Base-by-base conservation (phyloP, 345 rosid species). In the Iberis pinnata region DNA sequence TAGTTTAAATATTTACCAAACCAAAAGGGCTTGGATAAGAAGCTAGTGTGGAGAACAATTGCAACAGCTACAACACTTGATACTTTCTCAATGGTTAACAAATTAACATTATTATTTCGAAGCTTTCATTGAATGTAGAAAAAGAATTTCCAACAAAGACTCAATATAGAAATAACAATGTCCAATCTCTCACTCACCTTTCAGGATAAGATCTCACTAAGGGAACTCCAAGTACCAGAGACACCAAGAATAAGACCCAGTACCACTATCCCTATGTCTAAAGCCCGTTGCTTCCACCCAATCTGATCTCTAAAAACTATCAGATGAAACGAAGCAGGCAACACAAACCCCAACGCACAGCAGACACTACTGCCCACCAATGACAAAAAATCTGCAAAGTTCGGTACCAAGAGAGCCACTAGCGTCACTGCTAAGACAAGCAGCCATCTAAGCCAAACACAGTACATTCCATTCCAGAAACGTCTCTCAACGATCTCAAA, bases 291-390 rank as follows among this genome's bases (percentile, higher is more conserved):
- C 49, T 31, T 72, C 86, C 88, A 74, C 3, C 69, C 75, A 60
- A 84, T 67, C 18, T 83, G 86, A 27, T 81, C 84, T 70, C 77
- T 81, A 64, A 82, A 89, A 25, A 76, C 93, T 43, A 83, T 70
- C 59, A 83, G 45, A 70, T 89, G 88, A 60, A 86, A 81, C 69
- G 74, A 46, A 18, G 89, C 63, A 1, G 94, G 97, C 78, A 89
- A 67, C 53, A 86, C 78, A 49, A 86, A 89, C 12, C 79, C 95
- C 59, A 89, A 60, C 8, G 75, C 78, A 40, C 88, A 83, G 38
- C 97, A 89, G 12, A 83, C 77, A 25, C 97, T 86, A 40, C 88
- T 89, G 0, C 97, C 97, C 1, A 86, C 89, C 70, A 83, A 58
- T 26, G 95, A 80, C 71, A 86, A 60, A 75, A 86, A 86, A 50